Base-by-base conservation (phyloP, 106 monocot species). In the Acorus calamus region DNA sequence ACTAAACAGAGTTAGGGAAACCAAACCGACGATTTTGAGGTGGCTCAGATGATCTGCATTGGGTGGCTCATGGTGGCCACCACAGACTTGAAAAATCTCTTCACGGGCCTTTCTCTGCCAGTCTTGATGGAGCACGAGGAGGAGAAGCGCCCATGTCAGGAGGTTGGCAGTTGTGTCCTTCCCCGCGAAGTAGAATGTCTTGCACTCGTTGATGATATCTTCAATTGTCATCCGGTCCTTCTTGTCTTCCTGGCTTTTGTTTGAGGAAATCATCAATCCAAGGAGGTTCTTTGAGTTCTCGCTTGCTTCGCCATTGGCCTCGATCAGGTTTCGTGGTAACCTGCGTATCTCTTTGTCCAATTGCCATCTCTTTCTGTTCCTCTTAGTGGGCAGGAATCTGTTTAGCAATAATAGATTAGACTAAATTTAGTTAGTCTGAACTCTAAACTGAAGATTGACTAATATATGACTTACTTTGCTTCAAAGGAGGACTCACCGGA, bases 131-230 rank as follows among this genome's bases (percentile, higher is more conserved):
- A 84, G n/a, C 2, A 79, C 76, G 13, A 94, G 77, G 46, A 89
- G 72, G 63, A 89, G 50, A 14, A 86, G 63, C 10, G 71, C 68
- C 89, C 94, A 94, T 44, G 94, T 89, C 52, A 94, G 52, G 4
- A 86, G 52, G 66, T 81, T 79, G 0, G 89, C 80, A 2, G 94
- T 89, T 14, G 94, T 94, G 62, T 94, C 94, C 73, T 89, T 80
- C 42, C 94, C 89, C 10, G 89, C 81, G 65, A 94, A 89, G 84
- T 86, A 94, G 71, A 94, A 86, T 61, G 86, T 79, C 73, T 94
- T 94, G 82, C 89, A 94, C 68, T 94, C 94, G 57, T 89, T 81
- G 10, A 94, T 78, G 47, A 94, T 81, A 44, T 83, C 86, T 57
- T 89, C 77, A 4, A 84, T 82, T 54, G 65, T 73, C 53, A 94